phyloP scores from a whole-genome alignment of 2,329 filamentous ascomycete species.

The Cadophora luteo-olivacea region DNA sequence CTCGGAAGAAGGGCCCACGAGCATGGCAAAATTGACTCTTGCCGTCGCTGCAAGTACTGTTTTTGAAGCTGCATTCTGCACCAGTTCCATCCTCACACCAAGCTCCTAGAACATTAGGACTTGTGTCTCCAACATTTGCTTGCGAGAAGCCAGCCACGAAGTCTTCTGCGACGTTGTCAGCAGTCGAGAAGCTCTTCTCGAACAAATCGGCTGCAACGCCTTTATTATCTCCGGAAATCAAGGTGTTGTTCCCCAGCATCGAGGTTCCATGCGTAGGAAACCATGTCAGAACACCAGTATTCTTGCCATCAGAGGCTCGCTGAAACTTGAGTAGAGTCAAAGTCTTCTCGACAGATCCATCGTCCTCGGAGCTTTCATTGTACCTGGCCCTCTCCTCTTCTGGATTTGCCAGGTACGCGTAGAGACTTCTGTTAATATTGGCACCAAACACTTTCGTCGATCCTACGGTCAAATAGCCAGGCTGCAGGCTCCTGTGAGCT shows the following conservation, averaged over 20 bases:
- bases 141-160: slow-evolving; percentile 95
- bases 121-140: slow-evolving; percentile 88
- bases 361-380: slow-evolving; percentile 55
- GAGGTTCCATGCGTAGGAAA: slow-evolving; percentile 93
- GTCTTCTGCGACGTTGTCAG: slow-evolving; percentile 61
- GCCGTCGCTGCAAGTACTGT: slow-evolving; percentile 81
- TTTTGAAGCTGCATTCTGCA: slow-evolving; percentile 73
- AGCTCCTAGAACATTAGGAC: slow-evolving; percentile 85
- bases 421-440: slow-evolving; percentile 89
- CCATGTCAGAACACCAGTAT: slow-evolving; percentile 85
- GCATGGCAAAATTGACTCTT: slow-evolving; percentile 75
- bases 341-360: slow-evolving; percentile 71
- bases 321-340: slow-evolving; percentile 80
- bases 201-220: slow-evolving; percentile 88
- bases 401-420: slow-evolving; percentile 87
- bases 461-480: slow-evolving; percentile 74
- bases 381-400: slow-evolving; percentile 76
- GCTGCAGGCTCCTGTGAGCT: slow-evolving; percentile 73
- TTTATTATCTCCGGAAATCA: slow-evolving; percentile 95
- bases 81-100: slow-evolving; percentile 88
- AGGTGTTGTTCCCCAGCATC: slow-evolving; percentile 88
- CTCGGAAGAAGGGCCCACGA: slow-evolving; percentile 72
- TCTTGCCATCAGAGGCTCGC: slow-evolving; percentile 75
- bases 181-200: slow-evolving; percentile 69
- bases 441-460: slow-evolving; percentile 73